These are phyloP conservation scores for Trametes punicea DNA, from an alignment of 768 basidiomycete species.

Conservation along the genomic window DNA sequence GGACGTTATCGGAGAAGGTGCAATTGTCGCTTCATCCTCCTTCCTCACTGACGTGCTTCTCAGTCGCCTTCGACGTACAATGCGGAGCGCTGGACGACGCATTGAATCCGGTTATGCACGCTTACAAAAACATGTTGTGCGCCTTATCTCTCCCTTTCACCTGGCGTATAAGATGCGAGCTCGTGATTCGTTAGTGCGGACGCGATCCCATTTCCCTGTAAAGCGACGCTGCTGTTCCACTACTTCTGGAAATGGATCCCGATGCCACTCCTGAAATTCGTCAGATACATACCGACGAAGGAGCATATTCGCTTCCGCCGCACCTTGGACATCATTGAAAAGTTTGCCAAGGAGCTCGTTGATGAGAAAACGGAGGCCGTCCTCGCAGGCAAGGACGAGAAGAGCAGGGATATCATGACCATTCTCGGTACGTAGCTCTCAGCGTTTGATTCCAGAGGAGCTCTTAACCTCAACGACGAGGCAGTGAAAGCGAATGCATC, in stretches of 20 bases:
- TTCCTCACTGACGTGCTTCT: background rate
- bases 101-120: slow-evolving; percentile 20
- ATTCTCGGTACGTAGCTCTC: slow-evolving; percentile 26
- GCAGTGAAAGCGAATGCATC: slow-evolving; percentile 31
- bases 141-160: background rate
- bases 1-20: slow-evolving; percentile 30
- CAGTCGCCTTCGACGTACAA: slow-evolving; percentile 28
- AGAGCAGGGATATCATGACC: slow-evolving; percentile 35
- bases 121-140: slow-evolving; percentile 27
- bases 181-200: slow-evolving; percentile 19
- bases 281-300: slow-evolving; percentile 30
- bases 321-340: slow-evolving; percentile 25
- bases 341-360: slow-evolving; percentile 25
- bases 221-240: slow-evolving; percentile 26
- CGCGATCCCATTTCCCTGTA: slow-evolving; percentile 24
- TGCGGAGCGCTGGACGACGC: slow-evolving; percentile 25
- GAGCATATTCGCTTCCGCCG: slow-evolving; percentile 29
- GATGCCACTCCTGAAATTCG: slow-evolving; percentile 20
- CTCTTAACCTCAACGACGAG: background rate
- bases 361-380: slow-evolving; percentile 24
- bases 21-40: background rate
- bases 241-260: slow-evolving; percentile 31
- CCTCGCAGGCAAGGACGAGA: slow-evolving; percentile 21
- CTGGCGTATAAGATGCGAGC: background rate
- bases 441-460: background rate